These are phyloP conservation scores for Poteriospumella lacustris DNA, from an alignment of 108 stramenopile genomes.

Conservation along the genomic window DNA sequence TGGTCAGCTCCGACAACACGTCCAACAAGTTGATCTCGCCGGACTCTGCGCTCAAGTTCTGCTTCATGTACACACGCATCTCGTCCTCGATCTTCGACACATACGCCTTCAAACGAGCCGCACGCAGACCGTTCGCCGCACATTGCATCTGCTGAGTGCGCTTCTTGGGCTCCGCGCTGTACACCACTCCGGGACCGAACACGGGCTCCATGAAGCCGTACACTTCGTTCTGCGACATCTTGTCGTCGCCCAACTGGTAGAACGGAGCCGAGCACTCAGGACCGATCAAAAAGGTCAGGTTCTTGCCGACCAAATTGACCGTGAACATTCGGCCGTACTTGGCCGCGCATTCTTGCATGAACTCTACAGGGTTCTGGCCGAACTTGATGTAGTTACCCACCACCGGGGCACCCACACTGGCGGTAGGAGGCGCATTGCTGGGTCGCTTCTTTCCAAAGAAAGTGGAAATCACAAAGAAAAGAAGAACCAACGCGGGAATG, in stretches of 20 bases:
- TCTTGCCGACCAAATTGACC: slow-evolving; percentile 78
- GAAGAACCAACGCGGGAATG: too few relatives aligned
- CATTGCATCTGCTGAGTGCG: slow-evolving; percentile 90
- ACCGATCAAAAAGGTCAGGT: slow-evolving; percentile 92
- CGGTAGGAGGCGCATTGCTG: slow-evolving; percentile 47
- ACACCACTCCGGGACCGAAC: slow-evolving; percentile 80
- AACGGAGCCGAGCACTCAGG: slow-evolving; percentile 91
- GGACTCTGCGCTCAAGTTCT: slow-evolving; percentile 48
- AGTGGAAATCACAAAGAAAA: too few relatives aligned
- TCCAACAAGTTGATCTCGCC: slow-evolving; percentile 82
- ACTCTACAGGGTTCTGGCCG: slow-evolving; percentile 75
- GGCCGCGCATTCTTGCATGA: slow-evolving; percentile 60
- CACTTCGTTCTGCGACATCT: slow-evolving; percentile 80
- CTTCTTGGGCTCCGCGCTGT: slow-evolving; percentile 86
- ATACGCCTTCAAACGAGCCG: slow-evolving; percentile 81
- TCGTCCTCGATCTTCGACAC: slow-evolving; percentile 89
- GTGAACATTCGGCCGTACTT: slow-evolving; percentile 85
- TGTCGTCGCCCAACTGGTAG: slow-evolving; percentile 84
- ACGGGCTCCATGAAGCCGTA: slow-evolving; percentile 97
- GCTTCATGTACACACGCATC: slow-evolving; percentile 65
- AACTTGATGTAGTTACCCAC: slow-evolving; percentile 77
- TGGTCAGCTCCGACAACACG: slow-evolving; percentile 83
- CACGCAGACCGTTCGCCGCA: slow-evolving; percentile 86
- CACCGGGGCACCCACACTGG: slow-evolving; percentile 59
- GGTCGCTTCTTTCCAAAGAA: too few relatives aligned